These are phyloP conservation scores for Russula sp. DNA, from an alignment of 768 basidiomycete species.

Conservation along the genomic window DNA sequence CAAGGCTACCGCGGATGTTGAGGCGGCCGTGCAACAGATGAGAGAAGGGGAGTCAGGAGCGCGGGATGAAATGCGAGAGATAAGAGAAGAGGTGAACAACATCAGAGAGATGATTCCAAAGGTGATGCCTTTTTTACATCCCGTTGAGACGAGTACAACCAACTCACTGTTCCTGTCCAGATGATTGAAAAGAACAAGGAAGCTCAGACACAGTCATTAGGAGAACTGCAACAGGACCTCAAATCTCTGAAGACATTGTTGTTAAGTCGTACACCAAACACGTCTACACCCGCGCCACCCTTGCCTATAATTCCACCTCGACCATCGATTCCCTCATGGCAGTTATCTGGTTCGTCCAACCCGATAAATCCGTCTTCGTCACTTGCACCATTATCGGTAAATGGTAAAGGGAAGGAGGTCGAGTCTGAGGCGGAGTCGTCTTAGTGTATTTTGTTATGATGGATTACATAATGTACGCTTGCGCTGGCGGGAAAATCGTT, in stretches of 20 bases:
- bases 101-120: conserved; percentile 91
- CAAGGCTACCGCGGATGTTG: conserved; percentile 65
- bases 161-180: conserved; percentile 38
- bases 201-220: conserved; percentile 71
- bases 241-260: conserved; percentile 90
- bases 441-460: not conserved
- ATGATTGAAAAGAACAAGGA: conserved; percentile 94
- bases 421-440: not conserved
- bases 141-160: conserved; percentile 10
- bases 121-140: conserved; percentile 40
- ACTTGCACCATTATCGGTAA: conserved; percentile 26
- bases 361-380: conserved; percentile 6
- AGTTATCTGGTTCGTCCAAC: conserved; percentile 47
- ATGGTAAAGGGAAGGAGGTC: conserved; percentile 58
- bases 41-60: conserved; percentile 71
- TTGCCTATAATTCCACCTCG: conserved; percentile 46
- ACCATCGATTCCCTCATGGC: conserved; percentile 89
- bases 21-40: conserved; percentile 66
- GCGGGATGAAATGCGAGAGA: conserved; percentile 84
- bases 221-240: conserved; percentile 88
- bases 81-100: conserved; percentile 85
- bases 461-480: not conserved
- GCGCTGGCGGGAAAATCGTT: too few species aligned
- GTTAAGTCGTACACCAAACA: conserved; percentile 58
- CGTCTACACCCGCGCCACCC: conserved; percentile 47